A percentile compares a stretch with the other conserved stretches of the same genome.
Conservation (phyloP, 1,284 basidiomycete species). For the Leccinum pallidistipes region DNA sequence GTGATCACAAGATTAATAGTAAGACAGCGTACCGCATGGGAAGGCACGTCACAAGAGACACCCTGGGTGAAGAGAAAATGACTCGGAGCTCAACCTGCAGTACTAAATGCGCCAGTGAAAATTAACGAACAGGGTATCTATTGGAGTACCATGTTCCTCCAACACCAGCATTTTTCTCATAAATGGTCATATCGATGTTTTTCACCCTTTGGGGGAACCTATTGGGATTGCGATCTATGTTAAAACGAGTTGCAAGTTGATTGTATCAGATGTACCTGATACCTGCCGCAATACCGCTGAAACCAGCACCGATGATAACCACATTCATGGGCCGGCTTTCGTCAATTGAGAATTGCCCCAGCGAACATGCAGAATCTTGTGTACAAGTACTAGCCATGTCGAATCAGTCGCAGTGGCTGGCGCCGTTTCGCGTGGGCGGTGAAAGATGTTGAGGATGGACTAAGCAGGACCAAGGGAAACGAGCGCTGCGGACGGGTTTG, state of each 20-base stretch:
- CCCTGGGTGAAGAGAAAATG: not conserved
- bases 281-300: not conserved
- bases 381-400: not conserved
- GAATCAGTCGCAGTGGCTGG: not conserved
- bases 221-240: not conserved
- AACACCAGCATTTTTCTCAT: slow-evolving; percentile 26
- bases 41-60: slow-evolving; percentile 47
- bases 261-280: not conserved
- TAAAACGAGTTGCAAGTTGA: not conserved
- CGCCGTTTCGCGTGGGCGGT: not conserved
- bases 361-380: too few species aligned
- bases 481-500: not conserved
- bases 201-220: slow-evolving; percentile 56
- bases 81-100: not conserved
- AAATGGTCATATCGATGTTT: slow-evolving; percentile 57
- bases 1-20: not conserved
- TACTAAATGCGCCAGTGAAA: not conserved
- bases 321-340: not conserved
- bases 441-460: not conserved
- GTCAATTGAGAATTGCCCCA: not conserved
- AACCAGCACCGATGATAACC: not conserved
- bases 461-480: too few species aligned
- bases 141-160: slow-evolving; percentile 59
- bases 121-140: slow-evolving; percentile 36
- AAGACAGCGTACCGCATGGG: slow-evolving; percentile 44